Evolutionary conservation across 192 early-diverging fungal species (phyloP), one percentile per base, ranked within the genome.

Genomic region (Coemansia sp.): DNA sequence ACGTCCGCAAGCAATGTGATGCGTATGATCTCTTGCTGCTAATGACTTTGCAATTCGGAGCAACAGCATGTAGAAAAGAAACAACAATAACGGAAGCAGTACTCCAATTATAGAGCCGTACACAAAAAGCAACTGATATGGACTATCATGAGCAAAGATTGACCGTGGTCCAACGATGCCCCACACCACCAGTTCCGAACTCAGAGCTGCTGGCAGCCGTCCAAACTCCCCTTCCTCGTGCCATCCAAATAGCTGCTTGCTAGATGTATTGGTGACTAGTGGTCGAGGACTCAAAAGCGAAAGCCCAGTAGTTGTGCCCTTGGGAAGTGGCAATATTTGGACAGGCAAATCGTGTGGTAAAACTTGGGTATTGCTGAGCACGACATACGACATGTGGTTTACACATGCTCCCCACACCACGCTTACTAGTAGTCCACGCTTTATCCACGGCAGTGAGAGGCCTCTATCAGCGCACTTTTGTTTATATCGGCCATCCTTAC

Each of bases 161-260:
- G 81, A 78, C 8, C 61, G 73, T 5, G 81, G 73, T 1, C 81
- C 81, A n/a, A 78, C 81, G 8, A 83, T 83, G 1, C 81, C 81
- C 81, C 81, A 83, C 10, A 83, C 81, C 2, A 83, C 76, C 0
- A 83, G 70, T 63, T 83, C 81, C 0, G 81, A 83, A 60, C 81
- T 83, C 36, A 83, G 67, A 2, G 81, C 70, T 29, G 81, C 81
- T 10, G 81, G 81, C 38, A 78, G 67, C 5, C 81, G 61, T 3
- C 75, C 81, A 59, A 75, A 75, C 73, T 83, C 81, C 6, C 81
- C 76, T 8, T 74, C 73, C 61, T 83, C 81, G 41, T 75, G 81
- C 81, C 81, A 83, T 5, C 81, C 81, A 27, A 77, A 46, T 44
- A 68, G n/a, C 54, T 44, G 29, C 9, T 22, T 52, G n/a, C 38